Evolutionary conservation across 1,139 yeast species (phyloP).

Genomic region (Scheffersomyces titani): DNA sequence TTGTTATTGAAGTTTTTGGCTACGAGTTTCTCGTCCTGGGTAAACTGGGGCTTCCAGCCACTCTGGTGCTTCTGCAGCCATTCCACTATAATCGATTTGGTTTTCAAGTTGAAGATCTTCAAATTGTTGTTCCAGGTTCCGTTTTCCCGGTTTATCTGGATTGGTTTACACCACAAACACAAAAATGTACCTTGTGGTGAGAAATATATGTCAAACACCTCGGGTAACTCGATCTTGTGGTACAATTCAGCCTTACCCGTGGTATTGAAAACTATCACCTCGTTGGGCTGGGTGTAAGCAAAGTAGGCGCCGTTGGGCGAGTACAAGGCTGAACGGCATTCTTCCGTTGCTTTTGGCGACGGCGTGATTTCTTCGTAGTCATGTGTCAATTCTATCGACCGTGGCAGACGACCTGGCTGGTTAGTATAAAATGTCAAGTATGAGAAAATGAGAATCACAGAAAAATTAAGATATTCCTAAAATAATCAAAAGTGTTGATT

Average conservation of each 20-base stretch:
- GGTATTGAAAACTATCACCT: slow-evolving; percentile 64
- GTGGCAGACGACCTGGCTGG: slow-evolving; percentile 19
- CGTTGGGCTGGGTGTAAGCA: slow-evolving; percentile 57
- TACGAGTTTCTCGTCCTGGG: slow-evolving; percentile 72
- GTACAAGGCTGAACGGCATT: slow-evolving; percentile 50
- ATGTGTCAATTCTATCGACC: slow-evolving; percentile 17
- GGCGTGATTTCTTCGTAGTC: slow-evolving; percentile 20
- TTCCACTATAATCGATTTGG: slow-evolving; percentile 53
- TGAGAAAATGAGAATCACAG: background rate
- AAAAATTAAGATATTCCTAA: background rate
- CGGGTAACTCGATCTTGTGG: slow-evolving; percentile 50
- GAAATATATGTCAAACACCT: slow-evolving; percentile 79
- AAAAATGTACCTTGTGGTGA: slow-evolving; percentile 87
- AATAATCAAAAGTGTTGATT: background rate
- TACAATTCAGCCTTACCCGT: slow-evolving; percentile 32
- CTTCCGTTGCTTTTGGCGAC: slow-evolving; percentile 23
- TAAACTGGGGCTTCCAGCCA: slow-evolving; percentile 91
- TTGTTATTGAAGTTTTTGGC: slow-evolving; percentile 60
- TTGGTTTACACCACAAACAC: slow-evolving; percentile 90
- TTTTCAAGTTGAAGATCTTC: slow-evolving; percentile 62
- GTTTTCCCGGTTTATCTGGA: slow-evolving; percentile 54
- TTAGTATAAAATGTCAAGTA: slow-evolving; percentile 8
- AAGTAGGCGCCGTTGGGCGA: slow-evolving; percentile 56
- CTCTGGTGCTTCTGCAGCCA: slow-evolving; percentile 83
- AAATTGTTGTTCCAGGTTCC: slow-evolving; percentile 80